These are phyloP conservation scores for Colletotrichum liaoningense DNA, from an alignment of 2,329 filamentous ascomycete species.

Conservation along the genomic window DNA sequence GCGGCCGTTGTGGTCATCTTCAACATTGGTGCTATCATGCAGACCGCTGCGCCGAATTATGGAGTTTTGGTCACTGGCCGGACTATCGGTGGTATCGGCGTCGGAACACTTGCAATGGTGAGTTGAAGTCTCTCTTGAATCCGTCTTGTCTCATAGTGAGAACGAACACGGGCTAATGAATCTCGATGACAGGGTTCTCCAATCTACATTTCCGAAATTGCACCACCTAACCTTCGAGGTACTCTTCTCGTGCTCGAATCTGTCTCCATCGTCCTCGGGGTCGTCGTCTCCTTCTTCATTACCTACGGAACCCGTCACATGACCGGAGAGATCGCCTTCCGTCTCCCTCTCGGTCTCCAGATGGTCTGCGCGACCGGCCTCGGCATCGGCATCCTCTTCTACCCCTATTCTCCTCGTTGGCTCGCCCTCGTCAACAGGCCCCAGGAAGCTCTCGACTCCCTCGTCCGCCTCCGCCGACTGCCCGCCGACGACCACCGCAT, in stretches of 20 bases:
- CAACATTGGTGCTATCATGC: constrained; percentile 55
- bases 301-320: constrained; percentile 62
- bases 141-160: not conserved
- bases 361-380: constrained; percentile 53
- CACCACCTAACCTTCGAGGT: constrained; percentile 52
- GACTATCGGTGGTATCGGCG: constrained; percentile 45
- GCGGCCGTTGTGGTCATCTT: constrained; percentile 52
- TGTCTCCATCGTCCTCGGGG: constrained; percentile 63
- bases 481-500: constrained; percentile 56
- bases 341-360: constrained; percentile 60
- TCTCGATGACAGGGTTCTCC: constrained; percentile 38
- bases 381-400: constrained; percentile 54
- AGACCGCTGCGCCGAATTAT: constrained; percentile 43
- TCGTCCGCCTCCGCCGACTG: constrained; percentile 54
- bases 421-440: constrained; percentile 51
- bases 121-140: not conserved
- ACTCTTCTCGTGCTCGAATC: constrained; percentile 60
- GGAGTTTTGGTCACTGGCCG: constrained; percentile 42
- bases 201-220: constrained; percentile 47
- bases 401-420: constrained; percentile 60
- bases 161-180: not conserved
- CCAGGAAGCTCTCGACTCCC: constrained; percentile 50
- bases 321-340: constrained; percentile 52
- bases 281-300: constrained; percentile 65
- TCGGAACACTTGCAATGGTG: constrained; percentile 44